Conservation (phyloP, 2,329 filamentous ascomycete genomes). For the Colletotrichum navitas region DNA sequence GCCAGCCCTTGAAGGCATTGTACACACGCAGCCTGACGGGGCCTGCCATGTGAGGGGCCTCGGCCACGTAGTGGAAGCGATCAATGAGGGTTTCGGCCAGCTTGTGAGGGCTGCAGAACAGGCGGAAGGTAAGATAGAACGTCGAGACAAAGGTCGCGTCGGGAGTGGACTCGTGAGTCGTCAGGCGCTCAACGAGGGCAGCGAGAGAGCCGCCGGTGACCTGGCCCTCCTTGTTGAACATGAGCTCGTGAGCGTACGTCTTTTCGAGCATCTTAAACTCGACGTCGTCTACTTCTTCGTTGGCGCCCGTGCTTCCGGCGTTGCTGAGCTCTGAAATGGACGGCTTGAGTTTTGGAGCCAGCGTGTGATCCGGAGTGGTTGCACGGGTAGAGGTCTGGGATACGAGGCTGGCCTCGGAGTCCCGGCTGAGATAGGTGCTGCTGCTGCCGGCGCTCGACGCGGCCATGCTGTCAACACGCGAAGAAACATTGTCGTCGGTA, state of each 20-base stretch:
- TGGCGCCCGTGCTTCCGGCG: constrained; percentile 69
- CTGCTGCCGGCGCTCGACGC: constrained; percentile 83
- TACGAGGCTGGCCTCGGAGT: constrained; percentile 83
- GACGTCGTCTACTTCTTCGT: constrained; percentile 83
- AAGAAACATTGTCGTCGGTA: constrained; percentile 63
- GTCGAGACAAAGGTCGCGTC: constrained; percentile 93
- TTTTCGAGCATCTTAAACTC: constrained; percentile 90
- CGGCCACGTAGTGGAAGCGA: constrained; percentile 90
- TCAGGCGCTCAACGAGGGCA: constrained; percentile 93
- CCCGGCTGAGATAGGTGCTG: constrained; percentile 82
- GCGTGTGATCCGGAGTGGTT: constrained; percentile 81
- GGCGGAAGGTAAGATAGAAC: constrained; percentile 95
- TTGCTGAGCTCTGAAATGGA: constrained; percentile 78
- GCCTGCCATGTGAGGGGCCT: constrained; percentile 77
- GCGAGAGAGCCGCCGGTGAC: constrained; percentile 93
- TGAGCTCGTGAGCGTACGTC: constrained; percentile 90
- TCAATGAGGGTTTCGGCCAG: constrained; percentile 88
- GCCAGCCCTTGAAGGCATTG: constrained; percentile 97
- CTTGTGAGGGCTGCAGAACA: constrained; percentile 86
- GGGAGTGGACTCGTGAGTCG: constrained; percentile 91
- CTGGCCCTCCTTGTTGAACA: constrained; percentile 94
- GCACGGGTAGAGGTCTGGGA: constrained; percentile 89
- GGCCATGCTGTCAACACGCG: constrained; percentile 77
- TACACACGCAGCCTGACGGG: constrained; percentile 92
- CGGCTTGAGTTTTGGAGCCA: constrained; percentile 68